Evolutionary conservation across 106 monocot species (phyloP).

Genomic region (Dendrobium catenatum): DNA sequence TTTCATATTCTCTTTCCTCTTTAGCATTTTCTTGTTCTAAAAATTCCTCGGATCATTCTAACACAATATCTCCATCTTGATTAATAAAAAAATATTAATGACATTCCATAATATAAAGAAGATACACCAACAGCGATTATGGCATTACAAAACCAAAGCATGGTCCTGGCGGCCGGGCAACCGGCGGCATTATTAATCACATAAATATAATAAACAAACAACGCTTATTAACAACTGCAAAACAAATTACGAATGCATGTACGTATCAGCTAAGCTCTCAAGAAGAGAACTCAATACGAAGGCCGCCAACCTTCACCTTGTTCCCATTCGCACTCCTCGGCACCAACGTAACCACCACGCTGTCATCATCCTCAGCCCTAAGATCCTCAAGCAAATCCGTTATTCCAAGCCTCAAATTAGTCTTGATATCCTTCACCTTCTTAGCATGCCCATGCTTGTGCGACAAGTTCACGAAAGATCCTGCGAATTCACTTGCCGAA

Average conservation of each 20-base stretch:
- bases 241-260: too few species aligned
- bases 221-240: too few species aligned
- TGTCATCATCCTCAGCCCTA: slow-evolving; percentile 31
- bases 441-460: slow-evolving; percentile 14
- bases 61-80: too few species aligned
- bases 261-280: background rate
- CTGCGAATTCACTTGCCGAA: slow-evolving; percentile 42
- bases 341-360: slow-evolving; percentile 35
- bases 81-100: too few species aligned
- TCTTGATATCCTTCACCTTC: background rate
- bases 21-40: too few species aligned
- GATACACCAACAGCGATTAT: too few species aligned
- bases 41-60: too few species aligned
- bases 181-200: too few species aligned
- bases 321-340: slow-evolving; percentile 17
- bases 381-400: slow-evolving; percentile 38
- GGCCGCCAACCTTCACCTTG: slow-evolving; percentile 18
- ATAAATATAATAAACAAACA: too few species aligned
- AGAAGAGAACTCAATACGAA: slow-evolving; percentile 19
- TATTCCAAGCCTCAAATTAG: slow-evolving; percentile 30
- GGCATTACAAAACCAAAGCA: too few species aligned
- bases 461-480: slow-evolving; percentile 45
- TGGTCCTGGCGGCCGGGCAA: too few species aligned
- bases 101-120: too few species aligned
- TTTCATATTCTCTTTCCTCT: slow-evolving; percentile 16